Percentiles rank a stretch among this genome's conserved stretches.
Evolutionary conservation across 352 stramenopile genomes (phyloP).

Genomic region (Phytophthora pinifolia): DNA sequence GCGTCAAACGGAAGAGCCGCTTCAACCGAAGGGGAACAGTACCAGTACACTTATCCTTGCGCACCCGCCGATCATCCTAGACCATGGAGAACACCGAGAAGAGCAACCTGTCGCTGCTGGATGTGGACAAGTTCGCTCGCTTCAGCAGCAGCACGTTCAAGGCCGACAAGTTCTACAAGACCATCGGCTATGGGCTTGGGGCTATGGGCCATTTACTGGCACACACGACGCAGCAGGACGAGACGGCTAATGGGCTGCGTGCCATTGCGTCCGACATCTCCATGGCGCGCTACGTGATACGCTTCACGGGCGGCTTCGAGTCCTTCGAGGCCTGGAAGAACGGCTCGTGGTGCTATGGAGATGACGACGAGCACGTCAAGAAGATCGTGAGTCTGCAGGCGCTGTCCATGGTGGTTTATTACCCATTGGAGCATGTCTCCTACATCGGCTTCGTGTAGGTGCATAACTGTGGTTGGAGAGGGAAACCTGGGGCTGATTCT

Average conservation of each 20-base stretch:
- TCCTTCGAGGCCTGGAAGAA: conserved; percentile 75
- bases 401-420: conserved; percentile 85
- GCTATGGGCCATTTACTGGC: conserved; percentile 57
- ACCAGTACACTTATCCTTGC: conserved; percentile 10
- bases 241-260: conserved; percentile 55
- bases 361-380: conserved; percentile 66
- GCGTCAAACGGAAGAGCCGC: conserved; percentile 15
- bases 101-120: conserved; percentile 30
- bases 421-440: conserved; percentile 83
- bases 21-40: not conserved
- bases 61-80: conserved; percentile 4
- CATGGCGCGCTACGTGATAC: conserved; percentile 78
- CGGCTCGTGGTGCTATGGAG: conserved; percentile 72
- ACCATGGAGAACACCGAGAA: conserved; percentile 25
- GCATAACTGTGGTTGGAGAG: not conserved
- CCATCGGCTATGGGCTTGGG: conserved; percentile 69
- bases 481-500: not conserved
- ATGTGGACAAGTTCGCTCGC: conserved; percentile 71
- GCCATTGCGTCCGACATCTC: conserved; percentile 72
- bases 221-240: conserved; percentile 44
- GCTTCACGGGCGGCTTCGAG: conserved; percentile 77
- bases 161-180: conserved; percentile 87
- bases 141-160: conserved; percentile 60
- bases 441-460: conserved; percentile 84
- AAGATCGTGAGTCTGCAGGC: conserved; percentile 64